Conservation (phyloP, 164 flowering plant species). For the Annona squamosa region DNA sequence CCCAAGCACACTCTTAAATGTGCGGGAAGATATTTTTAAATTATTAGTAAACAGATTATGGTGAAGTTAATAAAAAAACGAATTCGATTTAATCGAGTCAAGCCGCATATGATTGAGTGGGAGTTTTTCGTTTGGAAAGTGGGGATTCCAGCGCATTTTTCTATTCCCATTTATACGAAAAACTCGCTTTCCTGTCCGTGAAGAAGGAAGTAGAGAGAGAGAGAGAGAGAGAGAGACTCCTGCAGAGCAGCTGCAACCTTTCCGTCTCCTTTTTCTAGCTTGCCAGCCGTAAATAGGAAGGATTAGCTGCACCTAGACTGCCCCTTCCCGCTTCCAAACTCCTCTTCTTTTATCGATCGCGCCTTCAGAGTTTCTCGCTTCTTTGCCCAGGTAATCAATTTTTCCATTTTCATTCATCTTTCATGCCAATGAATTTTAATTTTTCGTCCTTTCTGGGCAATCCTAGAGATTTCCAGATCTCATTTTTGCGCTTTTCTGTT, state of each 20-base stretch:
- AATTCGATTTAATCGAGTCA: too few relatives aligned
- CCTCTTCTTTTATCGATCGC: neutral
- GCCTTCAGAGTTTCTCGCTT: neutral
- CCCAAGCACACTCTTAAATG: too few relatives aligned
- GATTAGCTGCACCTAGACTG: neutral
- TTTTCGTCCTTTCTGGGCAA: neutral
- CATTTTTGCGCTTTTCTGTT: neutral
- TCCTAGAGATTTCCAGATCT: neutral
- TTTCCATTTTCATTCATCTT: neutral
- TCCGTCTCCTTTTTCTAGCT: neutral
- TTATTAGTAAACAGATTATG: too few relatives aligned
- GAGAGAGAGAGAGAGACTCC: neutral
- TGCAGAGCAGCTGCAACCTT: too few relatives aligned
- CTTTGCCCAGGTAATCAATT: neutral
- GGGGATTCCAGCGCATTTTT: too few relatives aligned
- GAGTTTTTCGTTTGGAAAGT: too few relatives aligned
- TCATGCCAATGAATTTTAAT: neutral
- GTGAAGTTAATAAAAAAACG: too few relatives aligned
- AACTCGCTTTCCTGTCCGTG: neutral
- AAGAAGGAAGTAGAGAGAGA: neutral
- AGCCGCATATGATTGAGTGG: too few relatives aligned
- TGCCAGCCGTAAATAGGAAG: neutral
- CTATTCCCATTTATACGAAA: neutral
- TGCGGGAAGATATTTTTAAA: too few relatives aligned
- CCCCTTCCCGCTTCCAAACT: neutral